Base-by-base conservation (phyloP, 2,329 filamentous ascomycete genomes). In the Fusarium sp. region DNA sequence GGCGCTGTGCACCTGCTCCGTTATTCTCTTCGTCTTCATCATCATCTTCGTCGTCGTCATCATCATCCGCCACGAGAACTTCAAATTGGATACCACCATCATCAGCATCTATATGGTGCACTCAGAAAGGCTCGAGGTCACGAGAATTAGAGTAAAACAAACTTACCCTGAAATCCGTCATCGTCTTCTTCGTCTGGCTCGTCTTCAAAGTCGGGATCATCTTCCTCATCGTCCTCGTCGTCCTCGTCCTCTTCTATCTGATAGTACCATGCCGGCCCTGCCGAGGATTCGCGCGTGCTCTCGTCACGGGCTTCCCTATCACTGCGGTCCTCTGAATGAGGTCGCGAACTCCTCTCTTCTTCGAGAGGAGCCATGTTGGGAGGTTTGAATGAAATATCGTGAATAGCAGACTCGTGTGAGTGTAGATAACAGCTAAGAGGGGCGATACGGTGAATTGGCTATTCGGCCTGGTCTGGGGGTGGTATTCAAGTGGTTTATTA, bases 221-320 rank as follows among this genome's bases (percentile, higher is more conserved):
- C 57, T 19, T 75, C 74, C n/a, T 73, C 72, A 19, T 76, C 76
- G 12, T 75, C 75, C 7, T 74, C 76, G 13, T 76, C 74, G 10
- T 74, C 69, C 6, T 75, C 73, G 6, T 76, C 71, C 34, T 75
- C 70, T 26, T 67, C 68, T 7, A 40, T 32, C 35, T 63, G 62
- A 31, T 58, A 60, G 53, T 55, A 36, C 53, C 50, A 66, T 49
- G 43, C 39, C 39, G 52, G 59, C 13, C 53, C 59, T 39, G 35
- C 40, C 43, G 61, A 64, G 26, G 54, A 48, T 43, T 64, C 65
- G 25, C 9, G 48, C 22, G 54, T 55, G 7, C 39, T 67, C 28
- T 47, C 46, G 7, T 57, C 55, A 12, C 26, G 61, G 11, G 41
- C 35, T n/a, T 57, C 50, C 12, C 52, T 45, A 25, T 62, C 58